phyloP scores from a whole-genome alignment of 2,329 filamentous ascomycete species.

The Ceratocystis cacaofunesta region DNA sequence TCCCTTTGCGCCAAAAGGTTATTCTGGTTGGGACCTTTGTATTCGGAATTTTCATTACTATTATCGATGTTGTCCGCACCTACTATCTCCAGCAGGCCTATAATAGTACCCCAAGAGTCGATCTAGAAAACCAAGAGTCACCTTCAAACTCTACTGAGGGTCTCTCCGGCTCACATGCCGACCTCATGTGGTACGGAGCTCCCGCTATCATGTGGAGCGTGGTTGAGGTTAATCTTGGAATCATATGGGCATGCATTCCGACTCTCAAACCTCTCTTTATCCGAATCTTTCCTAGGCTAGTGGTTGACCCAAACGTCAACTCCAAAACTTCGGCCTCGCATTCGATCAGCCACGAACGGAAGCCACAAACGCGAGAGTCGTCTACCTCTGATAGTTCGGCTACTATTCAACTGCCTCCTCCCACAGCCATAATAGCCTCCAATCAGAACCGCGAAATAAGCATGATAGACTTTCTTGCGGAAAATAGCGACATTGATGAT shows the following conservation, averaged over 20 bases:
- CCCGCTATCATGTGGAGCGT: conserved; percentile 87
- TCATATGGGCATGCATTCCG: conserved; percentile 84
- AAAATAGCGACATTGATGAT: conserved; percentile 7
- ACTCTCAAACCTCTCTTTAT: conserved; percentile 76
- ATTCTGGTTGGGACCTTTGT: conserved; percentile 77
- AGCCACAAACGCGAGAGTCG: not conserved
- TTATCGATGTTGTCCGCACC: conserved; percentile 79
- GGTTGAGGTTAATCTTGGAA: conserved; percentile 79
- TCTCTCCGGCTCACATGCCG: conserved; percentile 35
- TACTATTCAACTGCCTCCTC: not conserved
- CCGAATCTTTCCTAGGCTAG: conserved; percentile 41
- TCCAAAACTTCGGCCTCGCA: conserved; percentile 5
- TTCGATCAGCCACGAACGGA: conserved; percentile 14
- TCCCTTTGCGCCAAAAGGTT: conserved; percentile 74
- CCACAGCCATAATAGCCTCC: not conserved
- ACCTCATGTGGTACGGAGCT: conserved; percentile 61
- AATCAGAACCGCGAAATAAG: not conserved
- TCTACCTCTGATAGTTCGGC: not conserved
- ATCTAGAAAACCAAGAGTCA: conserved; percentile 27
- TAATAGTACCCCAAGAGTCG: conserved; percentile 26
- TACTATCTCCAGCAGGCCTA: conserved; percentile 71
- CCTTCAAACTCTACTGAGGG: not conserved
- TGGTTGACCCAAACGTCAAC: conserved; percentile 32
- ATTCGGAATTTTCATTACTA: conserved; percentile 71
- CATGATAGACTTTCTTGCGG: conserved; percentile 13